Base-by-base conservation (phyloP, 2,329 filamentous ascomycete genomes). In the Fusarium sp. region DNA sequence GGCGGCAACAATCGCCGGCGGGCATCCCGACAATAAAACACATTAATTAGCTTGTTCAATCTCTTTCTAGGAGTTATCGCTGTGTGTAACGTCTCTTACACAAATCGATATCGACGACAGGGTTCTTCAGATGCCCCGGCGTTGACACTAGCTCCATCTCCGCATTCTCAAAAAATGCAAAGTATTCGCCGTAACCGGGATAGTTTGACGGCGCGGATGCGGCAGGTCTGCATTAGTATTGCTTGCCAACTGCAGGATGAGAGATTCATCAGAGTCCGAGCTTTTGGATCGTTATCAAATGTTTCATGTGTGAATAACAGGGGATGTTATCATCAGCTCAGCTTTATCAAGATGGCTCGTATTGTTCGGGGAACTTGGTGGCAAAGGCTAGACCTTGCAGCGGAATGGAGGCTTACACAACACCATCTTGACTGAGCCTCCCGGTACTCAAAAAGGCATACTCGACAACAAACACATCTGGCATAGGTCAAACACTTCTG, bases 131-230 rank as follows among this genome's bases (percentile, higher is more conserved):
- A 50, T 58, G 10, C 56, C n/a, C 31, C 20, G 55, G 38, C 23
- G 23, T 49, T 6, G 6, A 29, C 2, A 25, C 59, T 58, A 66
- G 62, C 25, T 29, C 31, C 27, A 42, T 51, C 64, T 49, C 68
- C 55, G 20, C 44, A 68, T 62, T 44, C 33, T 58, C 16, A 10
- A 29, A 54, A 10, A 31, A 2, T 70, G 68, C 58, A 64, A 71
- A 66, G 27, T 63, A 71, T 66, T 53, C 25, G 38, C 68, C 62
- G n/a, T 34, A 66, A 63, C 29, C 46, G 65, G 65, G 55, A 57
- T 71, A 71, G 68, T 36, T 66, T 40, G 10, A 40, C 58, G 25
- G 46, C 18, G 58, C 27, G 44, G 31, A 29, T 60, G 57, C 56
- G n/a, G n/a, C 44, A 34, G 56, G 40, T 16, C 46, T n/a, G 46